Evolutionary conservation across 2,329 filamentous ascomycete species (phyloP), one percentile per base, ranked within the genome.

Genomic region (Sphaerulina musiva): DNA sequence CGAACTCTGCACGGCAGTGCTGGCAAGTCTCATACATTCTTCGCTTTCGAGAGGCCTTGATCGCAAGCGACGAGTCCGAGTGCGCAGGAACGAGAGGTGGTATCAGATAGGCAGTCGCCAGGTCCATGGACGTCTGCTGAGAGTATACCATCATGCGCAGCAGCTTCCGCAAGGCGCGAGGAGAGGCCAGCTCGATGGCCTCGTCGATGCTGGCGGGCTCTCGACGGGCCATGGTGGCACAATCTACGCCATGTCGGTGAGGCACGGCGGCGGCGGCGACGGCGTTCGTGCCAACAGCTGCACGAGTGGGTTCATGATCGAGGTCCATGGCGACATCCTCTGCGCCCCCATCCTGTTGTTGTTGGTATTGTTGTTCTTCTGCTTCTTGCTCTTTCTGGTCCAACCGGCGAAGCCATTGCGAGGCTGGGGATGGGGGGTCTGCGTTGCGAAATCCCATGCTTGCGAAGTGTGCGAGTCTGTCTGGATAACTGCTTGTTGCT

Each of bases 121-220:
- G 23, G 20, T 52, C 49, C 40, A 39, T 34, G 9, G 48, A 52
- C 14, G 39, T 39, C 34, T 50, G 54, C 17, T 52, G 54, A 1
- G 54, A 52, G n/a, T 56, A 48, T 10, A 52, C 54, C 54, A 56
- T 56, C 49, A 52, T 56, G 9, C 54, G 49, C 8, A 56, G 46
- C 14, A 56, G 40, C 11, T 42, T 46, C 20, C 54, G 49, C n/a
- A 56, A 38, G 3, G 49, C 49, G 17, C 49, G 29, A 14, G 49
- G 48, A 4, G 54, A 52, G 14, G 54, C 48, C 29, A 40, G 42
- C 11, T 56, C 48, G n/a, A 56, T 56, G 12, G 54, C 54, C 9
- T 42, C 32, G n/a, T 55, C 48, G 11, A 48, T 47, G 41, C 41
- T 38, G 3, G 34, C 20, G 5, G 46, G 23, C n/a, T 49, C 20